Evolutionary conservation across 2,329 filamentous ascomycete species (phyloP), one percentile per base, ranked within the genome.

Genomic region (Lachnellula subtilissima): DNA sequence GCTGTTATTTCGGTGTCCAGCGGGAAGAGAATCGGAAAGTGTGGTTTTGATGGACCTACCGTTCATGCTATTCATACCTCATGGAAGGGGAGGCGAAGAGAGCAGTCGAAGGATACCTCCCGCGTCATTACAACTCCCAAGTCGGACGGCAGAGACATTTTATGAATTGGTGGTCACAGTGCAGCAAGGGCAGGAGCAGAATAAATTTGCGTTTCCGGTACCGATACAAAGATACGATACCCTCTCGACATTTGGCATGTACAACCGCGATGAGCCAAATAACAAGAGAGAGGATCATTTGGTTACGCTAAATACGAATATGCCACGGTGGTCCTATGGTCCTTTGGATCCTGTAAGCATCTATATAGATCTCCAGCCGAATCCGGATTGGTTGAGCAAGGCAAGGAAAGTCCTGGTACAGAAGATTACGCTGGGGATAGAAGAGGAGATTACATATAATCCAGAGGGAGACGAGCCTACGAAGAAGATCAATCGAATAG

Each of bases 361-460:
- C 52, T 97, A 96, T 72, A 92, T 99, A 71, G 96, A 96, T 72
- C 75, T 99, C 22, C 88, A 88, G 8, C 94, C 94, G 14, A 97
- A 97, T 66, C 86, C 87, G 32, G 91, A 97, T 71, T 97, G 90
- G 89, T 77, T 94, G 72, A 85, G 76, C 69, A 97, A 97, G 73
- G 92, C 93, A 48, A 90, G 87, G 70, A 89, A 89, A 69, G 92
- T 97, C 52, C 93, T 90, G 45, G 95, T 99, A 68, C 87, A 92
- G 69, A 94, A 94, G 69, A 94, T 99, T 64, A 96, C 91, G 1
- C 86, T 97, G 43, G 85, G 85, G 12, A 95, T 99, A 65, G 94
- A 97, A 69, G 94, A 99, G 73, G 93, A 97, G 70, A 96, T 97
- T 57, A 95, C 94, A n/a, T 99, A 89, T 74, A 97, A 99, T 64